Conservation (phyloP, 2,329 filamentous ascomycete species). For the Ceratocystis lukuohia region DNA sequence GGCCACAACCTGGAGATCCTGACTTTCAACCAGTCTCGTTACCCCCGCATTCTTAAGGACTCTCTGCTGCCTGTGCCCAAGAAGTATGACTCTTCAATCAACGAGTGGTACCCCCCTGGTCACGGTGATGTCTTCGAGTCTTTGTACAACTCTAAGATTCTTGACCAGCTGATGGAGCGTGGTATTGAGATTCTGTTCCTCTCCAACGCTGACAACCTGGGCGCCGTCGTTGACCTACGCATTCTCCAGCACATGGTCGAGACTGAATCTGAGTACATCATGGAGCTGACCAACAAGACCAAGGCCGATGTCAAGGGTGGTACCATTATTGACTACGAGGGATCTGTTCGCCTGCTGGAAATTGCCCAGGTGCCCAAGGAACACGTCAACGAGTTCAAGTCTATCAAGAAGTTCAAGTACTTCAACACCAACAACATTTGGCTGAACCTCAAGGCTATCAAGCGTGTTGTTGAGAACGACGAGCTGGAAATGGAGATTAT, state of each 20-base stretch:
- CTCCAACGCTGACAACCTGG: constrained; percentile 97
- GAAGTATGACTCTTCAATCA: constrained; percentile 70
- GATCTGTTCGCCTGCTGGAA: constrained; percentile 88
- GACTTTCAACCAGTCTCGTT: constrained; percentile 99
- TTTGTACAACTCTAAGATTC: constrained; percentile 95
- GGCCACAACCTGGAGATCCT: constrained; percentile 99
- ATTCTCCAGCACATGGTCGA: constrained; percentile 99
- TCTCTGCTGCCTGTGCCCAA: constrained; percentile 93
- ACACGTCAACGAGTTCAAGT: constrained; percentile 99
- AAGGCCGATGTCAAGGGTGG: constrained; percentile 99
- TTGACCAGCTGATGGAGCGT: constrained; percentile 88
- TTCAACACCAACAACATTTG: constrained; percentile 99
- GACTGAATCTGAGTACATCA: constrained; percentile 94
- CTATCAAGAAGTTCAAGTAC: constrained; percentile 99
- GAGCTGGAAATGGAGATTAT: constrained; percentile 99
- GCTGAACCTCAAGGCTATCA: constrained; percentile 95
- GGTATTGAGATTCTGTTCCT: constrained; percentile 97
- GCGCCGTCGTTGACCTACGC: constrained; percentile 91
- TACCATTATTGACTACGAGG: constrained; percentile 99
- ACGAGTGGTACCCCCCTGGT: constrained; percentile 96
- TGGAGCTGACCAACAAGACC: constrained; percentile 99
- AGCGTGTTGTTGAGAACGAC: constrained; percentile 96
- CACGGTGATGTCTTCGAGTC: constrained; percentile 99
- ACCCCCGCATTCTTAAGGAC: constrained; percentile 96
- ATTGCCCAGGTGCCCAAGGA: constrained; percentile 99